phyloP scores from a whole-genome alignment of 1,139 yeast species.

The Yamadazyma spencermartinsiae region DNA sequence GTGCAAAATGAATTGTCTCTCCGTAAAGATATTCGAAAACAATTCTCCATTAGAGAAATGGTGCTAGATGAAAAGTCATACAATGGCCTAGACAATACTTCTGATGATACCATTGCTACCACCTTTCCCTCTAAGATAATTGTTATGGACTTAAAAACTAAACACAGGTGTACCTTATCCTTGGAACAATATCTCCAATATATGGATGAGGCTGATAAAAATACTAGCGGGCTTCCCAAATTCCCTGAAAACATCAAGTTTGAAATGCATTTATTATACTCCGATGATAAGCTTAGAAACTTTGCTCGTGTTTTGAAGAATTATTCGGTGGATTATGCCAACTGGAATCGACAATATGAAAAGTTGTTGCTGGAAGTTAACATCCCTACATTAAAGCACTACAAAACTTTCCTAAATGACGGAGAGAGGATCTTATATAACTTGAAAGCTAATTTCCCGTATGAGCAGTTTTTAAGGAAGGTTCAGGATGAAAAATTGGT shows the following conservation, averaged over 20 bases:
- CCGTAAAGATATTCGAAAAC: slow-evolving; percentile 36
- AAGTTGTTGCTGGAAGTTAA: slow-evolving; percentile 38
- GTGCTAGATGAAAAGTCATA: slow-evolving; percentile 32
- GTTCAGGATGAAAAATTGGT: slow-evolving; percentile 11
- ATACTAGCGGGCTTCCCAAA: slow-evolving; percentile 14
- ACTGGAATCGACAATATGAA: slow-evolving; percentile 53
- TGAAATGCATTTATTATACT: slow-evolving; percentile 47
- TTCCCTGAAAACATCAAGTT: slow-evolving; percentile 20
- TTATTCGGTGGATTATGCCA: slow-evolving; percentile 45
- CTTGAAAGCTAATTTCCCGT: slow-evolving; percentile 22
- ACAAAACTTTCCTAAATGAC: slow-evolving; percentile 49
- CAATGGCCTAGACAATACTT: slow-evolving; percentile 35
- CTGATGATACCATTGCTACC: slow-evolving; percentile 52
- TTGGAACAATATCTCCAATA: slow-evolving; percentile 42
- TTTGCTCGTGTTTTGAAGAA: slow-evolving; percentile 34
- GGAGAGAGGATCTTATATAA: slow-evolving; percentile 54
- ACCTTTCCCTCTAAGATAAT: slow-evolving; percentile 56
- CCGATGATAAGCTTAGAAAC: slow-evolving; percentile 52
- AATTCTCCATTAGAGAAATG: slow-evolving; percentile 33
- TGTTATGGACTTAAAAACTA: slow-evolving; percentile 29
- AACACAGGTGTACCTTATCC: slow-evolving; percentile 41
- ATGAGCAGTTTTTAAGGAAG: slow-evolving; percentile 9
- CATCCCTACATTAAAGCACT: slow-evolving; percentile 48
- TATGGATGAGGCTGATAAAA: slow-evolving; percentile 17
- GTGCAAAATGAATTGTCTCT: slow-evolving; percentile 41